These are phyloP conservation scores for Iberis amara DNA, from an alignment of 441 rosid species.

Conservation along the genomic window DNA sequence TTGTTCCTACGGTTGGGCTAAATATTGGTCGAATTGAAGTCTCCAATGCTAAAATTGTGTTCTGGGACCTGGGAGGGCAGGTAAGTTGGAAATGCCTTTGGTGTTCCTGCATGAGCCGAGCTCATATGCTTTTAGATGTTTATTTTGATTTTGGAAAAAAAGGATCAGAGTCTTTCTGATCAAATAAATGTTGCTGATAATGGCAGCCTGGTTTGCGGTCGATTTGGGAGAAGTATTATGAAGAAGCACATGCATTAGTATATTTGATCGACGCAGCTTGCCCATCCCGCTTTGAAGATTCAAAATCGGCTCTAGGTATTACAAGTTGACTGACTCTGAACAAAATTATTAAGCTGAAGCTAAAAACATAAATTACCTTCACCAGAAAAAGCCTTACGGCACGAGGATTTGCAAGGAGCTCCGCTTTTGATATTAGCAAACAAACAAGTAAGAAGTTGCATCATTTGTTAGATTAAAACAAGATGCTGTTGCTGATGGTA, in stretches of 20 bases:
- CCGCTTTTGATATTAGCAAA: slow-evolving; percentile 85
- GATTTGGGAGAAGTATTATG: slow-evolving; percentile 97
- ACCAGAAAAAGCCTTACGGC: slow-evolving; percentile 87
- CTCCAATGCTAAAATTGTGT: slow-evolving; percentile 73
- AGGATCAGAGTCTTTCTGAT: background rate
- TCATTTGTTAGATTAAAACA: background rate
- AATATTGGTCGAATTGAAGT: slow-evolving; percentile 88
- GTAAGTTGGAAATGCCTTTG: slow-evolving; percentile 34
- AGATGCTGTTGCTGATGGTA: slow-evolving; percentile 10
- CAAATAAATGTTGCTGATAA: slow-evolving; percentile 1
- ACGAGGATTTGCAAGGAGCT: slow-evolving; percentile 95
- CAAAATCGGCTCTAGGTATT: slow-evolving; percentile 84
- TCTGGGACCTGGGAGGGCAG: slow-evolving; percentile 99
- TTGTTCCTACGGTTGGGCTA: slow-evolving; percentile 92
- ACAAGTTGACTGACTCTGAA: slow-evolving; percentile 7
- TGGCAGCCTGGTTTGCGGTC: slow-evolving; percentile 87
- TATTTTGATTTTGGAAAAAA: background rate
- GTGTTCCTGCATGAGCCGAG: too few relatives aligned
- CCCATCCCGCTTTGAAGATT: slow-evolving; percentile 87
- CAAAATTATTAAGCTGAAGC: slow-evolving; percentile 15
- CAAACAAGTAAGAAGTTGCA: slow-evolving; percentile 61
- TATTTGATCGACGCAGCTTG: slow-evolving; percentile 86
- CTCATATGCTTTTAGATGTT: background rate
- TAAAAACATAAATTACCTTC: background rate
- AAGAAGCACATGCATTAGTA: slow-evolving; percentile 91